Evolutionary conservation across 768 basidiomycete species (phyloP), one percentile per base, ranked within the genome.

Genomic region (Auricularia sp.): DNA sequence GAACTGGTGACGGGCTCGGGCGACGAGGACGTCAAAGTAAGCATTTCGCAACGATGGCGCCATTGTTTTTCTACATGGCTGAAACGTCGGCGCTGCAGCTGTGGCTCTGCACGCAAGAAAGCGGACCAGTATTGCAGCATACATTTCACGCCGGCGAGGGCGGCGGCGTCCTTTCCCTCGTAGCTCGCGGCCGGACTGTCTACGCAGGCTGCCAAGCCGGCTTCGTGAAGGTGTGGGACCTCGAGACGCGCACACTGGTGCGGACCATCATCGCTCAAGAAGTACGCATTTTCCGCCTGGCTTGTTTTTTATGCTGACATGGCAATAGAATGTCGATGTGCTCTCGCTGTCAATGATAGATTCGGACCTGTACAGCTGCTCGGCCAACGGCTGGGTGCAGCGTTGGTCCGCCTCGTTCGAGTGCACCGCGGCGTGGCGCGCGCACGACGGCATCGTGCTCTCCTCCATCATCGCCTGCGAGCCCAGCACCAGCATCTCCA

Each of bases 151-250:
- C 88, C 69, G 80, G 75, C 63, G 85, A 85, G 68, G 91, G 94
- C 24, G 56, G 56, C 1, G 95, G 93, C 0, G 86, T 97, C 5
- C 79, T 94, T n/a, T 85, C 92, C 0, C 79, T 98, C 34, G 84
- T 85, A 2, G 83, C 83, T 0, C 80, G 81, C 39, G 88, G 87
- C 24, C 90, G 91, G 21, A 90, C 92, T 1, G 80, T 98, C 24
- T 97, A 89, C 70, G 96, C 92, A 6, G 96, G 94, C 0, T 90
- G 94, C 69, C 96, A 98, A 75, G 94, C 93, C 67, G 96, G 96
- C 2, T 87, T 90, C 69, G 91, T 98, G 69, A 89, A 89, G 68
- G 87, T 98, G 3, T 85, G 92, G 76, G 95, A 98, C 73, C 76
- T 97, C 7, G 94, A 95, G 72, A 96, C 94, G 0, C 87, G 85